Evolutionary conservation across 306 rosid genomes (phyloP).

Genomic region (Gleditsia sinensis): DNA sequence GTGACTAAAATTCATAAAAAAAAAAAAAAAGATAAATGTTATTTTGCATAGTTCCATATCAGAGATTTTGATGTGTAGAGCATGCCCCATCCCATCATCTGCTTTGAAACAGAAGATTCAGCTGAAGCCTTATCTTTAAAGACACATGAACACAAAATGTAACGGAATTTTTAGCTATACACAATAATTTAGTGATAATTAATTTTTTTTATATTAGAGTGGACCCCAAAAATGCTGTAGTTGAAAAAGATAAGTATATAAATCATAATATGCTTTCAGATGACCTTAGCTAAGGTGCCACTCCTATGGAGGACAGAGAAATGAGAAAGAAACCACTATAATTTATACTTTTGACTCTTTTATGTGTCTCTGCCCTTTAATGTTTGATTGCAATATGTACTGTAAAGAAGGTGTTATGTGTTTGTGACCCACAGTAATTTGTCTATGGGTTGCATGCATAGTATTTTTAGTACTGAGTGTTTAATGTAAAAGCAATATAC

Average conservation of each 20-base stretch:
- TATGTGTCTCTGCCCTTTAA: background rate
- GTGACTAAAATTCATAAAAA: background rate
- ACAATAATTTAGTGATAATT: background rate
- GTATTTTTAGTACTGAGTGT: background rate
- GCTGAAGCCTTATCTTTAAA: background rate
- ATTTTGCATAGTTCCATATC: background rate
- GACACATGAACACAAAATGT: background rate
- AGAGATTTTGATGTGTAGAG: background rate
- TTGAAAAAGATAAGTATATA: background rate
- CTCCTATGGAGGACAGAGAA: background rate
- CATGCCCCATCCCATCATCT: background rate
- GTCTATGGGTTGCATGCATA: background rate
- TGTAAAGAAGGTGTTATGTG: background rate
- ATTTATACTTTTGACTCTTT: too few species aligned
- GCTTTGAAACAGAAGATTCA: background rate
- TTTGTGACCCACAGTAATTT: slow-evolving; percentile 4
- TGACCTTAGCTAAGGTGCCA: background rate
- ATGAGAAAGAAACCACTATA: too few species aligned
- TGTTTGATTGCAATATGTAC: slow-evolving; percentile 1
- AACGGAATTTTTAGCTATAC: slow-evolving; percentile 6
- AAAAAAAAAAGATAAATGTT: background rate
- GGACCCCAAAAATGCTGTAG: background rate
- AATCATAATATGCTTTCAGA: background rate
- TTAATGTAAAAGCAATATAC: slow-evolving; percentile 25
- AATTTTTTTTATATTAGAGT: background rate